Evolutionary conservation across 192 early-diverging fungal genomes (phyloP), one percentile per base, ranked within the genome.

Genomic region (Podila horticola): DNA sequence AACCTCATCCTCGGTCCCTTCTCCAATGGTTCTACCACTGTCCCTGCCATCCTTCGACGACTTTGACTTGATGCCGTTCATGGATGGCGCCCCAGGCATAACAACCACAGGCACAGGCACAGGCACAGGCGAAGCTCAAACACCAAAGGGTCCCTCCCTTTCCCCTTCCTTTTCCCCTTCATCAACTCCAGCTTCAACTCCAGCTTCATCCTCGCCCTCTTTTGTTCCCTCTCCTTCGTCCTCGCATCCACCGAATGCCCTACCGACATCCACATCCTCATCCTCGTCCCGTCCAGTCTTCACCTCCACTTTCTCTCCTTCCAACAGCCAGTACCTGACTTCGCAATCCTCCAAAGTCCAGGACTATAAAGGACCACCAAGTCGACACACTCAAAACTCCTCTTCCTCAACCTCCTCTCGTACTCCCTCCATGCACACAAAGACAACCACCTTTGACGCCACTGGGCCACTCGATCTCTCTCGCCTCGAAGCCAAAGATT

Each of bases 331-430:
- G 58, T 77, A 66, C 64, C 33, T 77, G 8, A 71, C 75, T 59
- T 77, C 75, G 5, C 75, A 77, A 24, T 77, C 75, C 28, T 45
- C 69, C 49, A 77, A 50, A 34, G 68, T 71, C 31, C 75, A 77
- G 22, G 69, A 77, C 38, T 71, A 36, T 48, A 55, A n/a, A n/a
- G n/a, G 52, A 3, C 52, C 52, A 55, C 20, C 24, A 1, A 24
- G 52, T 26, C 20, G 52, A 55, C 52, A 24, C n/a, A 55, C 52
- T 17, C 15, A 57, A 8, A 38, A 31, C 45, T 26, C 62, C 52
- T 55, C 52, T 55, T 55, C 52, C 52, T 24, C 52, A n/a, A 24
- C 52, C 22, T 55, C 52, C 58, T 11, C 24, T 31, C 31, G 62
- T 57, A 24, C 68, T 29, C 52, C 75, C 19, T 24, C 28, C 24